A percentile compares a stretch with the other conserved stretches of the same genome.
Conservation (phyloP, 2,329 filamentous ascomycete genomes). For the Westerdykella aurantiaca region DNA sequence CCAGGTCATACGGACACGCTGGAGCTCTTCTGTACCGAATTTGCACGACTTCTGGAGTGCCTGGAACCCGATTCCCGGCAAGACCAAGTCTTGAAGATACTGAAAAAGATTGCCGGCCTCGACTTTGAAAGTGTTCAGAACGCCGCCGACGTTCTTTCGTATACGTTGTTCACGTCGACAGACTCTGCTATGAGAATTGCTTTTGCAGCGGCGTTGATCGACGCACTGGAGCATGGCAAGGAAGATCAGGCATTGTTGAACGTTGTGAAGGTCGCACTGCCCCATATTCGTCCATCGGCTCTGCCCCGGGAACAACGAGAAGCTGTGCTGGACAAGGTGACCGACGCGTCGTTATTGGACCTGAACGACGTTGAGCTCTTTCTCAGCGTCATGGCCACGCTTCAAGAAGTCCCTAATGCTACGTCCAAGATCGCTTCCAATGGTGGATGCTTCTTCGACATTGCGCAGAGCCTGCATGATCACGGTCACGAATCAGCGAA, state of each 20-base stretch:
- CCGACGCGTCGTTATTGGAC: slow-evolving; percentile 10
- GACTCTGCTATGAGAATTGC: slow-evolving; percentile 14
- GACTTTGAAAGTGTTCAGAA: neutral
- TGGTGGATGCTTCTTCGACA: slow-evolving; percentile 19
- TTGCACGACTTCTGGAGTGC: slow-evolving; percentile 18
- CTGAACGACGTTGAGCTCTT: slow-evolving; percentile 7
- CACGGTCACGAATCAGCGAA: slow-evolving; percentile 9
- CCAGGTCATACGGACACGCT: slow-evolving; percentile 14
- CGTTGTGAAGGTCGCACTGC: slow-evolving; percentile 14
- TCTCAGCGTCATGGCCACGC: slow-evolving; percentile 24
- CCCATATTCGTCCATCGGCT: slow-evolving; percentile 19
- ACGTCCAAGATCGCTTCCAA: slow-evolving; percentile 30
- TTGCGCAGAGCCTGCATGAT: slow-evolving; percentile 21
- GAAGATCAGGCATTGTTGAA: slow-evolving; percentile 5
- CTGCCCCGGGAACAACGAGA: slow-evolving; percentile 30
- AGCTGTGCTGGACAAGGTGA: slow-evolving; percentile 24
- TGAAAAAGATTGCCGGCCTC: slow-evolving; percentile 14
- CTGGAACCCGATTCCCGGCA: slow-evolving; percentile 13
- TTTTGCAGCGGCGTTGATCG: slow-evolving; percentile 16
- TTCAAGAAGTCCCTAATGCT: slow-evolving; percentile 34
- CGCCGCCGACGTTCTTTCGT: slow-evolving; percentile 12
- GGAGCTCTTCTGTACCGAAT: slow-evolving; percentile 25
- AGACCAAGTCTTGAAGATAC: slow-evolving; percentile 13
- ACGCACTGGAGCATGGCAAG: slow-evolving; percentile 7
- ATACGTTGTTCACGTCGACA: slow-evolving; percentile 17